Percentiles rank a stretch among this genome's conserved stretches.
Conservation (phyloP, 441 rosid species). For the Populus tomentosa region DNA sequence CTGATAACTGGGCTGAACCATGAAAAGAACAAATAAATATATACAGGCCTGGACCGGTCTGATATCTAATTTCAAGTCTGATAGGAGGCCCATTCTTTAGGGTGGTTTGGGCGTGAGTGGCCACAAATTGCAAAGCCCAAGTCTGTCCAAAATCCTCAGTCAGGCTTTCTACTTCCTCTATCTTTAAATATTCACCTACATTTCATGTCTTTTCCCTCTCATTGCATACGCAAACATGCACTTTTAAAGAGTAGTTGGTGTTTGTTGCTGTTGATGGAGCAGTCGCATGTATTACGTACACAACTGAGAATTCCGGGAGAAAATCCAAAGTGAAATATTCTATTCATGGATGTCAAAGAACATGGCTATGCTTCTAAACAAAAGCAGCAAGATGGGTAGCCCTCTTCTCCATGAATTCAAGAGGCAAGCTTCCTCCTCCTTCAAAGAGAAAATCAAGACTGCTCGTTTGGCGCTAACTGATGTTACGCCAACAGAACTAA, state of each 20-base stretch:
- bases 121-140: background rate
- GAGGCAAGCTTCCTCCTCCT: slow-evolving; percentile 77
- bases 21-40: no score
- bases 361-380: slow-evolving; percentile 5
- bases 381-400: slow-evolving; percentile 29
- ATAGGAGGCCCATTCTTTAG: no score
- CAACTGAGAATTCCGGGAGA: slow-evolving; percentile 1
- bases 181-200: background rate
- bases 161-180: background rate
- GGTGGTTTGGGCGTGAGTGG: no score
- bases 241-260: slow-evolving; percentile 24
- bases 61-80: no score
- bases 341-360: background rate
- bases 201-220: background rate
- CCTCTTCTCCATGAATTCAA: slow-evolving; percentile 50
- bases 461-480: slow-evolving; percentile 70
- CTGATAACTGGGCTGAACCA: no score
- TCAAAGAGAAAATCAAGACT: slow-evolving; percentile 70
- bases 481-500: slow-evolving; percentile 61
- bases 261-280: slow-evolving; percentile 33
- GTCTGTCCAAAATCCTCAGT: no score
- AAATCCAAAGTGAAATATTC: background rate
- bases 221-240: slow-evolving; percentile 16
- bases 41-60: no score
- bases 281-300: slow-evolving; percentile 25